Evolutionary conservation across 163 green algal species (phyloP).

Genomic region (Chlorella variabilis): DNA sequence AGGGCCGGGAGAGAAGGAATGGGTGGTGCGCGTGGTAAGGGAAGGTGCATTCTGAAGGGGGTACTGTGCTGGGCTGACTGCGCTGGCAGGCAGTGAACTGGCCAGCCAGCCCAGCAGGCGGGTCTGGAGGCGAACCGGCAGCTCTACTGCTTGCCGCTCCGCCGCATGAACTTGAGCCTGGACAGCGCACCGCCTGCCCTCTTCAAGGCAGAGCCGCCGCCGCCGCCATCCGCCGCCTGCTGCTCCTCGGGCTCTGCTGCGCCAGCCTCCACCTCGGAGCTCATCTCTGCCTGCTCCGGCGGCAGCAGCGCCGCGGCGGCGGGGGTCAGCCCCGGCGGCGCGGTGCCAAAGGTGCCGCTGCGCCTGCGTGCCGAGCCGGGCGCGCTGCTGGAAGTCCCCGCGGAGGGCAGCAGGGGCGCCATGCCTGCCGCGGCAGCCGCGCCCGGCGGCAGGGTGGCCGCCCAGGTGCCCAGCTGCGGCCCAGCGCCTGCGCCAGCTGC

Average conservation of each 20-base stretch:
- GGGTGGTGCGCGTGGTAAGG: too few relatives aligned
- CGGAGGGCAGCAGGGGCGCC: background rate
- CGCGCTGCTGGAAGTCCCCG: background rate
- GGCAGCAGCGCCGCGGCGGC: background rate
- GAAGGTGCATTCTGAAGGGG: too few relatives aligned
- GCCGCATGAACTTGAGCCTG: background rate
- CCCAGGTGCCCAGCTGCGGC: background rate
- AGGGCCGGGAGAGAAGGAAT: too few relatives aligned
- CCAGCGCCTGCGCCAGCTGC: background rate
- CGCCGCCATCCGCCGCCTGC: background rate
- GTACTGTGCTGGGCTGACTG: too few relatives aligned
- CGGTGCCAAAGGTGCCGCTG: background rate
- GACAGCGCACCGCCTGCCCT: slow-evolving; percentile 9
- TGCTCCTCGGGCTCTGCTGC: background rate
- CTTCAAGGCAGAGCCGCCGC: background rate
- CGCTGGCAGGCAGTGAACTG: too few relatives aligned
- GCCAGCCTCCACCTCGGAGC: background rate
- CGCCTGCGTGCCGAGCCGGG: background rate
- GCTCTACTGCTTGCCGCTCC: too few relatives aligned
- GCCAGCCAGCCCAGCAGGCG: too few relatives aligned
- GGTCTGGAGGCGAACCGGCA: too few relatives aligned
- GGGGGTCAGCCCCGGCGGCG: background rate
- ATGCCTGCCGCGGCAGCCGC: background rate
- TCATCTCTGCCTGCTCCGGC: background rate
- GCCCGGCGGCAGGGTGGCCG: background rate